Percentiles rank a stretch among this genome's conserved stretches.
Evolutionary conservation across 805 yeast genomes (phyloP).

Genomic region (Spathaspora hagerdaliae): DNA sequence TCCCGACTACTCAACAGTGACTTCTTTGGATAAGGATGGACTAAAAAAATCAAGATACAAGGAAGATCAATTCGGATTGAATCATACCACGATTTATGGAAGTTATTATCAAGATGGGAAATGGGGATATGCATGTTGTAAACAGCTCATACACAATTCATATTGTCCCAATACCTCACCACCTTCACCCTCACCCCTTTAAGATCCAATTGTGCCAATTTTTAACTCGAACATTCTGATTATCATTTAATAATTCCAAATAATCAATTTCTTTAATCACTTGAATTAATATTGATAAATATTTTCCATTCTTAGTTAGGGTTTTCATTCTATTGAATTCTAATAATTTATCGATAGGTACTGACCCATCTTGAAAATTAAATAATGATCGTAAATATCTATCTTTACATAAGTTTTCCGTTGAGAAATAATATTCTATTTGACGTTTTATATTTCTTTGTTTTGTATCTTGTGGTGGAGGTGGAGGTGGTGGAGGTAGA

Average conservation of each 20-base stretch:
- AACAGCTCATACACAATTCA: constrained; percentile 6
- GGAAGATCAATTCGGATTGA: constrained; percentile 7
- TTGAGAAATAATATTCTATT: constrained; percentile 18
- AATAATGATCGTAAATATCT: constrained; percentile 15
- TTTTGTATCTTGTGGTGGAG: background rate
- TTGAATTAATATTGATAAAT: constrained; percentile 7
- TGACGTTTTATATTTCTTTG: constrained; percentile 10
- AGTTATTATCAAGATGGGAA: constrained; percentile 16
- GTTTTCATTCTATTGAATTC: constrained; percentile 13
- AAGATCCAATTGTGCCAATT: constrained; percentile 16
- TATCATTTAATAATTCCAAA: constrained; percentile 12
- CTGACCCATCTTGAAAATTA: constrained; percentile 12
- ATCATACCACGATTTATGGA: constrained; percentile 15
- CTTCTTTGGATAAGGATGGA: constrained; percentile 5
- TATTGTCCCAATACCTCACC: constrained; percentile 3
- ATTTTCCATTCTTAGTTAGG: constrained; percentile 12
- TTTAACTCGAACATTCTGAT: constrained; percentile 9
- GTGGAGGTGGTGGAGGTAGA: background rate
- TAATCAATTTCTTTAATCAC: constrained; percentile 8
- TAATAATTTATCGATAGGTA: constrained; percentile 12
- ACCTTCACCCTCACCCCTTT: background rate
- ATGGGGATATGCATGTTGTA: constrained; percentile 21
- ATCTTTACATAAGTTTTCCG: constrained; percentile 20
- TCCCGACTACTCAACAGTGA: background rate
- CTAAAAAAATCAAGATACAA: constrained; percentile 7